These are phyloP conservation scores for Kernera saxatilis DNA, from an alignment of 345 rosid genomes.

Conservation along the genomic window DNA sequence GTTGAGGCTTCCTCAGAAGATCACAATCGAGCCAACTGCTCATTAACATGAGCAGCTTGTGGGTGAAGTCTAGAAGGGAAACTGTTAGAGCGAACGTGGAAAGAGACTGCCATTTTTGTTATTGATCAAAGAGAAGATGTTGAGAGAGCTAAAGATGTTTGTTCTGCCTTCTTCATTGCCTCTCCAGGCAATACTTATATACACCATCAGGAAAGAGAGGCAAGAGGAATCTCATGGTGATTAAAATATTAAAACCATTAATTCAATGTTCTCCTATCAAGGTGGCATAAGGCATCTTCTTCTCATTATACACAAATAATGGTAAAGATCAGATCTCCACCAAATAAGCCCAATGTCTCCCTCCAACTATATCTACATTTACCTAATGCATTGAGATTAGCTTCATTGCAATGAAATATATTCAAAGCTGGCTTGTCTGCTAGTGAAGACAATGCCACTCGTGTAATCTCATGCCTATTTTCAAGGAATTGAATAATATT, in stretches of 20 bases:
- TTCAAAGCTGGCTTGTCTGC: conserved; percentile 20
- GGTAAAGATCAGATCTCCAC: conserved; percentile 1
- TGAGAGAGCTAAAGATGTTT: neutral
- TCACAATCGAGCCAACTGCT: conserved; percentile 30
- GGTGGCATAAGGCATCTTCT: neutral
- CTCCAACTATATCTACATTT: neutral
- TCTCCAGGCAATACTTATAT: conserved; percentile 2
- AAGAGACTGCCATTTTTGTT: conserved; percentile 19
- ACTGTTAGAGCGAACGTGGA: conserved; percentile 34
- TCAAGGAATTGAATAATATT: neutral
- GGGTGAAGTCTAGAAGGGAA: conserved; percentile 33
- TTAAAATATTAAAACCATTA: neutral
- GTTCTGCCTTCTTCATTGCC: conserved; percentile 10
- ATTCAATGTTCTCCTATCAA: neutral
- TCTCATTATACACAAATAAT: neutral
- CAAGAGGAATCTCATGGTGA: neutral
- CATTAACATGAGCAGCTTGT: conserved; percentile 1
- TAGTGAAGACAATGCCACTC: neutral
- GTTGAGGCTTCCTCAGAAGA: conserved; percentile 20
- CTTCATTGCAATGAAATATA: neutral
- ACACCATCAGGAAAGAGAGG: neutral
- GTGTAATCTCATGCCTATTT: conserved; percentile 15
- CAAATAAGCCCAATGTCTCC: conserved; percentile 8
- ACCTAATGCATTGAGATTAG: neutral
- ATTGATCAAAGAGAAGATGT: neutral